These are phyloP conservation scores for Paecilomyces dactylethromorphus DNA, from an alignment of 2,329 filamentous ascomycete species.

Conservation along the genomic window DNA sequence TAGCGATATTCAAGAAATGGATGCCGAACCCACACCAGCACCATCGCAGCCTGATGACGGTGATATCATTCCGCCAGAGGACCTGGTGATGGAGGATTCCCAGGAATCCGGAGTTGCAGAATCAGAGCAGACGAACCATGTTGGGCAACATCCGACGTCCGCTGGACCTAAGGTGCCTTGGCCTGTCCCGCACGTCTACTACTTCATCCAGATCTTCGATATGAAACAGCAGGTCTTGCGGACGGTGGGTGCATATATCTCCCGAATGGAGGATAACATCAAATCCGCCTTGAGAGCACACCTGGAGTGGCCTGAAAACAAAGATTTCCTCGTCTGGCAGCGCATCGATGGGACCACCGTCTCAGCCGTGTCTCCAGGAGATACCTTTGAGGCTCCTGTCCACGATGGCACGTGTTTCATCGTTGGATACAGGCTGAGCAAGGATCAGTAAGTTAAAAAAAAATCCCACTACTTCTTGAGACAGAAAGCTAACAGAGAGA, in stretches of 20 bases:
- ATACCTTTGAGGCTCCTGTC: constrained; percentile 28
- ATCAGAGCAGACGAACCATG: not conserved
- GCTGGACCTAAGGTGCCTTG: constrained; percentile 13
- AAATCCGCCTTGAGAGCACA: constrained; percentile 34
- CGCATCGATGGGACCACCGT: constrained; percentile 32
- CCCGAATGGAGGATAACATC: constrained; percentile 32
- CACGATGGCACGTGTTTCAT: constrained; percentile 36
- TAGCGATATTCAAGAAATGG: constrained; percentile 19
- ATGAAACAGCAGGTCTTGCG: constrained; percentile 39
- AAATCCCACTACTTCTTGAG: not conserved
- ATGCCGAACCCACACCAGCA: constrained; percentile 9
- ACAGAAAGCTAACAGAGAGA: constrained; percentile 6
- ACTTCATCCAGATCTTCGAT: constrained; percentile 48
- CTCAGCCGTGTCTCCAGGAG: constrained; percentile 24
- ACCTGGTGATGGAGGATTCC: constrained; percentile 9
- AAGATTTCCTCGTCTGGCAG: constrained; percentile 39
- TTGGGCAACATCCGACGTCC: not conserved
- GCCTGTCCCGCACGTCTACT: constrained; percentile 35
- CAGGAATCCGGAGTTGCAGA: not conserved
- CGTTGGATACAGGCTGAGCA: constrained; percentile 33
- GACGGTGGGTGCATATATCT: constrained; percentile 37
- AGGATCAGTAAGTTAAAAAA: constrained; percentile 26
- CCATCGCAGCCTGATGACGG: constrained; percentile 5
- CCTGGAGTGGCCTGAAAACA: constrained; percentile 29
- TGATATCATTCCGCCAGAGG: constrained; percentile 5